phyloP scores from a whole-genome alignment of 202 grass and related monocot genomes.

The Schoenoplectus tabernaemontani region DNA sequence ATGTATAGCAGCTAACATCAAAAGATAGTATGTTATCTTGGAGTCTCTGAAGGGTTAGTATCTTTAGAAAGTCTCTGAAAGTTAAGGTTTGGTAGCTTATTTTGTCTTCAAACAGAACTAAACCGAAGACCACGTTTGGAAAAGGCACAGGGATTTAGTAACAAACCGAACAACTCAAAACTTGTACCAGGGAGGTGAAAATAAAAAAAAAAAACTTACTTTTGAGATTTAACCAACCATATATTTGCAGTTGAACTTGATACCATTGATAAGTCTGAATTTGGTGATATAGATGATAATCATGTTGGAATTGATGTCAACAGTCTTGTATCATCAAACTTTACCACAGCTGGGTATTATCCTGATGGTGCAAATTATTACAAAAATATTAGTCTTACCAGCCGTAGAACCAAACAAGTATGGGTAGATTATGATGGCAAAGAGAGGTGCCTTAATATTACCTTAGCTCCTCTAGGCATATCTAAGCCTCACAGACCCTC shows the following conservation, averaged over 20 bases:
- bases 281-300: constrained; percentile 31
- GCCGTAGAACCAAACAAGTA: constrained; percentile 19
- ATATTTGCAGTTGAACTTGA: constrained; percentile 39
- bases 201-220: too few species aligned
- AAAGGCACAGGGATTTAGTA: neutral
- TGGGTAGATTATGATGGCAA: constrained; percentile 19
- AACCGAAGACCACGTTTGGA: neutral
- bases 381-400: constrained; percentile 12
- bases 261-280: constrained; percentile 25
- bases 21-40: neutral
- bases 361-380: neutral
- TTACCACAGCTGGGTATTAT: neutral
- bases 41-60: neutral
- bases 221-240: constrained; percentile 33
- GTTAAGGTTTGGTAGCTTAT: too few species aligned
- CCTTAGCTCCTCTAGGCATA: constrained; percentile 17
- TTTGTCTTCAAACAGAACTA: neutral
- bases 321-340: neutral
- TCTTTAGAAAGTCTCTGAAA: neutral
- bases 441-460: constrained; percentile 5
- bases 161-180: neutral
- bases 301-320: constrained; percentile 17
- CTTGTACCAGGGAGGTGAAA: neutral
- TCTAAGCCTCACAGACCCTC: constrained; percentile 30
- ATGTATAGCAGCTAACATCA: neutral